A percentile compares a stretch with the other conserved stretches of the same genome.
Conservation (phyloP, 2,329 filamentous ascomycete genomes). For the Botrytis fabae region DNA sequence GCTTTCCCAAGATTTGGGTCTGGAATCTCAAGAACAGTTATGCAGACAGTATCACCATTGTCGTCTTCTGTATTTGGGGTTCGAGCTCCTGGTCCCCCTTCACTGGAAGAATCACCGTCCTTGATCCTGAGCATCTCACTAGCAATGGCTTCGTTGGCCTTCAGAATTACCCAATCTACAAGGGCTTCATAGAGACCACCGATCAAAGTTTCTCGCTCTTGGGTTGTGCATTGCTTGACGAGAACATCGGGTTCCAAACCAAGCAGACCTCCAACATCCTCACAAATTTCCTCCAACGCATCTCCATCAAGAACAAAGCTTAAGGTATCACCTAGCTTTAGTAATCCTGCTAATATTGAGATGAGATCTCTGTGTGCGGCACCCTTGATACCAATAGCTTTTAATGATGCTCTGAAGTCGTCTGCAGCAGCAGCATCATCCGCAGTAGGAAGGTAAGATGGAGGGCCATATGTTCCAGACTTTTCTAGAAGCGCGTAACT, state of each 20-base stretch:
- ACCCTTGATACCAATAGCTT: constrained; percentile 92
- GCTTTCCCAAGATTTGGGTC: constrained; percentile 80
- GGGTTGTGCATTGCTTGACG: constrained; percentile 73
- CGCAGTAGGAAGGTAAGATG: constrained; percentile 84
- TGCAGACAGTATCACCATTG: constrained; percentile 77
- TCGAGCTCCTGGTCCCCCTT: constrained; percentile 58
- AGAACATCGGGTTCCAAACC: constrained; percentile 86
- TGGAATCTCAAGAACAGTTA: constrained; percentile 86
- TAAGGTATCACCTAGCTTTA: constrained; percentile 89
- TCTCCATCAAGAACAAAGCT: constrained; percentile 85
- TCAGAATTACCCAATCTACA: constrained; percentile 90
- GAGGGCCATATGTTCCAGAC: constrained; percentile 82
- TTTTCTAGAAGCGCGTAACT: constrained; percentile 76
- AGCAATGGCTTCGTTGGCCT: constrained; percentile 83
- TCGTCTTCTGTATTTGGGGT: constrained; percentile 72
- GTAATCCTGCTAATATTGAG: constrained; percentile 77
- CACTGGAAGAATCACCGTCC: constrained; percentile 66
- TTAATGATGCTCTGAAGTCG: constrained; percentile 84
- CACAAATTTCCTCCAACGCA: constrained; percentile 78
- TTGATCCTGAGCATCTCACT: constrained; percentile 68
- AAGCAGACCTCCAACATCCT: constrained; percentile 84
- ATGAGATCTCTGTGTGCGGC: constrained; percentile 78
- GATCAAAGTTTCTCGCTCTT: constrained; percentile 80
- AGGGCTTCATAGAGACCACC: constrained; percentile 88
- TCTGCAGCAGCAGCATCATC: constrained; percentile 92